phyloP scores from a whole-genome alignment of 139 green algal species.

The Choricystis sp. region DNA sequence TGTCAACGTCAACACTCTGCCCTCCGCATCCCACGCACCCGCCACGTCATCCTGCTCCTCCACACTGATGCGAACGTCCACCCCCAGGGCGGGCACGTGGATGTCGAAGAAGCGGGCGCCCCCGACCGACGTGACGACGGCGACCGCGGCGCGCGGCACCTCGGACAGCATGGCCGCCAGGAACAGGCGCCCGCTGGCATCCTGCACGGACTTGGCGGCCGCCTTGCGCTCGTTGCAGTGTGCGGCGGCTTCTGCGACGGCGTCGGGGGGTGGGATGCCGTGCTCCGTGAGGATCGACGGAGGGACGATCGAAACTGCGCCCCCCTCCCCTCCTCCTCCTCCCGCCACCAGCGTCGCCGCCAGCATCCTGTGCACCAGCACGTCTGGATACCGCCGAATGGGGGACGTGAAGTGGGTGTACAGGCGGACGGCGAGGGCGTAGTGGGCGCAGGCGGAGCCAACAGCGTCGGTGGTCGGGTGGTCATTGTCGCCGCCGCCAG shows the following conservation, averaged over 20 bases:
- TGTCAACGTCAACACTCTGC: neutral
- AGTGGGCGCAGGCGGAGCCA: conserved; percentile 54
- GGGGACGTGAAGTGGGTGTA: conserved; percentile 89
- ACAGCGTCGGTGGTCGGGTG: neutral
- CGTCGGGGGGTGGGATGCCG: conserved; percentile 10
- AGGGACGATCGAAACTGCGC: neutral
- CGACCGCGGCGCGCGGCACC: conserved; percentile 25
- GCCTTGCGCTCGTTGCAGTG: conserved; percentile 75
- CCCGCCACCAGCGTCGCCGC: conserved; percentile 35
- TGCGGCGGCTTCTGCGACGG: conserved; percentile 25
- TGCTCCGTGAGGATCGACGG: neutral
- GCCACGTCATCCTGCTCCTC: conserved; percentile 1
- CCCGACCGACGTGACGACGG: conserved; percentile 38
- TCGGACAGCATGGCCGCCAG: conserved; percentile 52
- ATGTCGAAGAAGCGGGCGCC: conserved; percentile 52
- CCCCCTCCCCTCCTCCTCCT: conserved; percentile 1
- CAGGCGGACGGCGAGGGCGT: conserved; percentile 56
- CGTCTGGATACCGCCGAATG: conserved; percentile 63
- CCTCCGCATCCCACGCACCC: conserved; percentile 3
- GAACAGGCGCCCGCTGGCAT: conserved; percentile 53
- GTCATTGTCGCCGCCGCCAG: neutral
- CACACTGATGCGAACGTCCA: conserved; percentile 34
- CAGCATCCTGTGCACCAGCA: conserved; percentile 77
- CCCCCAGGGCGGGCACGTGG: conserved; percentile 57
- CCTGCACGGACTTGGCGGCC: conserved; percentile 28